These are phyloP conservation scores for Giardia duodenalis DNA, from an alignment of 208 protist genomes.

Conservation along the genomic window DNA sequence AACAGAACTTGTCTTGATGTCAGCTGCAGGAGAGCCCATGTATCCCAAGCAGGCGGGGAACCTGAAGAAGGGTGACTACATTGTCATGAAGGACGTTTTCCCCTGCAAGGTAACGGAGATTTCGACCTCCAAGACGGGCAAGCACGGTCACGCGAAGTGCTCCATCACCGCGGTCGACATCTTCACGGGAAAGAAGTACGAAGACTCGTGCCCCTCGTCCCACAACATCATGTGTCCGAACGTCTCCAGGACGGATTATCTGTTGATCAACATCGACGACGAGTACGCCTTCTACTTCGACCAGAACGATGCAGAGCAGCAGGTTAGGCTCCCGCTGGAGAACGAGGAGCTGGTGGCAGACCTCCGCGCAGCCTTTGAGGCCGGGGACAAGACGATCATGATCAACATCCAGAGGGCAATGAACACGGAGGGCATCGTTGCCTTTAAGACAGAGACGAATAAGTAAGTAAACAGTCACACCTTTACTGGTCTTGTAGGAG, in stretches of 20 bases:
- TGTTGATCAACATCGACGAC: slow-evolving; percentile 37
- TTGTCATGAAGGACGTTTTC: slow-evolving; percentile 33
- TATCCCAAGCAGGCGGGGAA: slow-evolving; percentile 28
- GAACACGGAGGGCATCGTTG: slow-evolving; percentile 36
- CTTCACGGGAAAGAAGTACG: slow-evolving; percentile 40
- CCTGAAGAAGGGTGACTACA: slow-evolving; percentile 31
- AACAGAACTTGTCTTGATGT: neutral
- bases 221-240: slow-evolving; percentile 38
- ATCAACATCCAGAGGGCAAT: slow-evolving; percentile 30
- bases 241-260: slow-evolving; percentile 35
- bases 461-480: neutral
- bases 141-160: slow-evolving; percentile 46
- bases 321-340: slow-evolving; percentile 39
- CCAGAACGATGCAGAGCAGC: neutral
- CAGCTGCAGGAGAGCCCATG: neutral
- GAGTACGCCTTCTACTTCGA: slow-evolving; percentile 14
- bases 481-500: too few species aligned
- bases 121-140: slow-evolving; percentile 42
- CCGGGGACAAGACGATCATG: slow-evolving; percentile 31
- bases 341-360: slow-evolving; percentile 37
- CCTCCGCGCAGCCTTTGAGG: slow-evolving; percentile 29
- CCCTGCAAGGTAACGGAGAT: slow-evolving; percentile 40
- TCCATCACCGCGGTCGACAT: slow-evolving; percentile 36
- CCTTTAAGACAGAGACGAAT: slow-evolving; percentile 12
- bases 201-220: slow-evolving; percentile 32